These are phyloP conservation scores for Fusarium sp. DNA, from an alignment of 2,329 filamentous ascomycete genomes.

Conservation along the genomic window DNA sequence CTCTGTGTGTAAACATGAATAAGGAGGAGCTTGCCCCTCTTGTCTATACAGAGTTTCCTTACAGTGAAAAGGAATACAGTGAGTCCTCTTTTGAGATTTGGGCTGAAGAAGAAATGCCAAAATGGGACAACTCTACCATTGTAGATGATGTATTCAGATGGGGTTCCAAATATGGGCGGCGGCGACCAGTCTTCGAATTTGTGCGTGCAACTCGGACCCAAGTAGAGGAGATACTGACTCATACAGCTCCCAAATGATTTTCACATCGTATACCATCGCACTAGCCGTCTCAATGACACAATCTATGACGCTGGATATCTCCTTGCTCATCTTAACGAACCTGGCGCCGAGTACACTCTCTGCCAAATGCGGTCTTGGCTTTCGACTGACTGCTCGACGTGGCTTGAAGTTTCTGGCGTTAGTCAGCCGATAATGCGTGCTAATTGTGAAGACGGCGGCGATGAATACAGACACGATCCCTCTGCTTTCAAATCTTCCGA, in stretches of 20 bases:
- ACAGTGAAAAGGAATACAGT: no score
- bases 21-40: neutral
- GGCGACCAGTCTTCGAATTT: neutral
- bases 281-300: accelerated
- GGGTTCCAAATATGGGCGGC: neutral
- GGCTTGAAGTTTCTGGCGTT: neutral
- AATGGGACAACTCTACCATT: neutral
- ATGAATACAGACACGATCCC: neutral
- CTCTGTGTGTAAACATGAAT: neutral
- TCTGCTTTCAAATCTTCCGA: neutral
- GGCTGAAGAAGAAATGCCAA: accelerated
- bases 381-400: neutral
- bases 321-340: neutral
- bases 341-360: neutral
- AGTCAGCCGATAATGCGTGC: neutral
- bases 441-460: neutral
- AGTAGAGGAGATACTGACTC: neutral
- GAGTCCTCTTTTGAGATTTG: neutral
- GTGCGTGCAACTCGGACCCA: neutral
- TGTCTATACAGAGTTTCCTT: neutral
- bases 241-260: neutral
- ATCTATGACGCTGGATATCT: neutral
- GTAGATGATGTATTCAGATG: neutral
- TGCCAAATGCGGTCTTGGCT: neutral
- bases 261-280: neutral